Conservation (phyloP, 192 early-diverging fungal species). For the Rhizoclosmatium globosum region DNA sequence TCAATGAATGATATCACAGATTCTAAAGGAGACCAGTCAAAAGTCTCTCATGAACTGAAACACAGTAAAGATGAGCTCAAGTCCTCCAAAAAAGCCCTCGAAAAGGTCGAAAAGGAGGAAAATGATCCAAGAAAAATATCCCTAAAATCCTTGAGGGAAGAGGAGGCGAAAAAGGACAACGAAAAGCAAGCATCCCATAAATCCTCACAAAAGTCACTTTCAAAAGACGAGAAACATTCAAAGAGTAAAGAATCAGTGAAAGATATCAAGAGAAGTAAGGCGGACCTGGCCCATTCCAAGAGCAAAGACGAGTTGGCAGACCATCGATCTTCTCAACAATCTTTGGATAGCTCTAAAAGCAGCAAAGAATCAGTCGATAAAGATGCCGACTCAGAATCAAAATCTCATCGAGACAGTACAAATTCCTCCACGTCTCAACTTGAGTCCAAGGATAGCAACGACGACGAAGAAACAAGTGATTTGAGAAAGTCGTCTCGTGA, state of each 20-base stretch:
- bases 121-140: neutral
- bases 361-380: constrained; percentile 2
- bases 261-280: neutral
- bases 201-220: constrained; percentile 16
- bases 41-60: constrained; percentile 1
- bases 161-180: neutral
- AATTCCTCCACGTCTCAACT: neutral
- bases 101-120: neutral
- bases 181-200: constrained; percentile 9
- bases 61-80: neutral
- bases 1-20: constrained; percentile 11
- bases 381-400: neutral
- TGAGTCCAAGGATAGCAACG: neutral
- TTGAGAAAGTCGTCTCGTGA: neutral
- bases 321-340: neutral
- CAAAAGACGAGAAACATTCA: neutral
- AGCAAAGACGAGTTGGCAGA: neutral
- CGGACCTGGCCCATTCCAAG: neutral
- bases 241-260: constrained; percentile 5
- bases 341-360: neutral
- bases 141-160: constrained; percentile 1
- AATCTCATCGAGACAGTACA: neutral
- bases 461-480: constrained; percentile 1
- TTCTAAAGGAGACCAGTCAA: neutral
- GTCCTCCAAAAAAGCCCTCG: neutral